Percentiles rank a stretch among this genome's conserved stretches.
These are phyloP conservation scores for Trifolium repens DNA, from an alignment of 306 rosid species.

Conservation along the genomic window DNA sequence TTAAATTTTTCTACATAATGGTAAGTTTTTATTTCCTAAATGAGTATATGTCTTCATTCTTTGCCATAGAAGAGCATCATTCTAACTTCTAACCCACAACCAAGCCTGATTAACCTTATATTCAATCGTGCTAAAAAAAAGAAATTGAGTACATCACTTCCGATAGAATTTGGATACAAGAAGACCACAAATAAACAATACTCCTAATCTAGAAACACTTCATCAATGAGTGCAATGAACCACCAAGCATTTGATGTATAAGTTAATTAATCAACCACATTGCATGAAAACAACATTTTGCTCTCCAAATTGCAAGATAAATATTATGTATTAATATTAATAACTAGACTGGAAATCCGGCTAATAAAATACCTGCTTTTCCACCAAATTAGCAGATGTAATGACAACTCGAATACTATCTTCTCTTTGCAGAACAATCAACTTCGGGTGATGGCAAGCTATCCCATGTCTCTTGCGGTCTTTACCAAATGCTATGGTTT, in stretches of 20 bases:
- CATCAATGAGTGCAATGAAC: conserved; percentile 9
- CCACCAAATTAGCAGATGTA: conserved; percentile 87
- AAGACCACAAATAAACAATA: conserved; percentile 26
- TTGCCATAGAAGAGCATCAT: conserved; percentile 25
- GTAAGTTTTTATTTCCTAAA: too few relatives aligned
- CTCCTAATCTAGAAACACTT: conserved; percentile 36
- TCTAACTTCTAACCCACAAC: conserved; percentile 12
- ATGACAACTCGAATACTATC: conserved; percentile 70
- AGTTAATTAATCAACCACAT: background rate
- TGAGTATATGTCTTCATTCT: background rate
- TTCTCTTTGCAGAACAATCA: conserved; percentile 70
- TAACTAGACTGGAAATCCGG: conserved; percentile 36
- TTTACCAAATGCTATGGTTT: conserved; percentile 71
- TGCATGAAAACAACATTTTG: conserved; percentile 19
- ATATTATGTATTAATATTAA: conserved; percentile 6
- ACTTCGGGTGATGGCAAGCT: conserved; percentile 90
- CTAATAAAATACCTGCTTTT: conserved; percentile 66
- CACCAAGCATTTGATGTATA: conserved; percentile 15
- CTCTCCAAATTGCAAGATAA: conserved; percentile 27
- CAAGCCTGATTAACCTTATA: conserved; percentile 22
- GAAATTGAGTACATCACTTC: background rate
- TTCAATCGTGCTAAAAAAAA: background rate
- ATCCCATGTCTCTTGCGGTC: conserved; percentile 69
- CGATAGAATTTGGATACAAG: conserved; percentile 24
- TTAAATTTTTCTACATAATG: too few relatives aligned